Conservation (phyloP, 345 rosid genomes). For the Bruguiera sexangula region DNA sequence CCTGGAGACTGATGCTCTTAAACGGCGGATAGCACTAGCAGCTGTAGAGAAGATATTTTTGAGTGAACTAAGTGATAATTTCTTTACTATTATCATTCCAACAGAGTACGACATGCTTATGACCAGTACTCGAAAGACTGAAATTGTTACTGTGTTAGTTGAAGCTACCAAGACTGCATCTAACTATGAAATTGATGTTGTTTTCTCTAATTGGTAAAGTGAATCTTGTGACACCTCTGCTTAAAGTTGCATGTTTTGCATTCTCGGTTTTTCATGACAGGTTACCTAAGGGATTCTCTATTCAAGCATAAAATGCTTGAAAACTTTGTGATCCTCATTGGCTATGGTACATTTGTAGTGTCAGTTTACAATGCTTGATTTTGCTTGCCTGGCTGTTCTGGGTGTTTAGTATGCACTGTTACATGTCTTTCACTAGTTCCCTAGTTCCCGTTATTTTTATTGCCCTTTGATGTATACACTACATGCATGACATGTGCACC, state of each 20-base stretch:
- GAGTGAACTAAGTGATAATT: slow-evolving; percentile 83
- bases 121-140: slow-evolving; percentile 90
- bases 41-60: slow-evolving; percentile 78
- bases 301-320: too few species aligned
- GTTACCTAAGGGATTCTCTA: too few species aligned
- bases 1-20: slow-evolving; percentile 70
- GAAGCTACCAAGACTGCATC: slow-evolving; percentile 79
- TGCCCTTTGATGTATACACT: too few species aligned
- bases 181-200: slow-evolving; percentile 77
- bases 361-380: too few species aligned
- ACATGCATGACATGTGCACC: too few species aligned
- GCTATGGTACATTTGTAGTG: too few species aligned
- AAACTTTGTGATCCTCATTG: too few species aligned
- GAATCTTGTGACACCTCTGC: not conserved
- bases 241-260: not conserved
- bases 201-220: slow-evolving; percentile 71
- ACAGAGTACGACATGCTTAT: slow-evolving; percentile 90
- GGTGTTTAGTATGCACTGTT: too few species aligned
- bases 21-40: slow-evolving; percentile 70
- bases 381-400: too few species aligned
- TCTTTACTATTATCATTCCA: slow-evolving; percentile 78
- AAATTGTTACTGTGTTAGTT: slow-evolving; percentile 72
- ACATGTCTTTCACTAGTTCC: too few species aligned
- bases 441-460: too few species aligned
- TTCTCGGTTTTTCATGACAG: not conserved